Percentiles rank a stretch among this genome's conserved stretches.
Evolutionary conservation across 306 rosid genomes (phyloP).

Genomic region (Quercus suber): DNA sequence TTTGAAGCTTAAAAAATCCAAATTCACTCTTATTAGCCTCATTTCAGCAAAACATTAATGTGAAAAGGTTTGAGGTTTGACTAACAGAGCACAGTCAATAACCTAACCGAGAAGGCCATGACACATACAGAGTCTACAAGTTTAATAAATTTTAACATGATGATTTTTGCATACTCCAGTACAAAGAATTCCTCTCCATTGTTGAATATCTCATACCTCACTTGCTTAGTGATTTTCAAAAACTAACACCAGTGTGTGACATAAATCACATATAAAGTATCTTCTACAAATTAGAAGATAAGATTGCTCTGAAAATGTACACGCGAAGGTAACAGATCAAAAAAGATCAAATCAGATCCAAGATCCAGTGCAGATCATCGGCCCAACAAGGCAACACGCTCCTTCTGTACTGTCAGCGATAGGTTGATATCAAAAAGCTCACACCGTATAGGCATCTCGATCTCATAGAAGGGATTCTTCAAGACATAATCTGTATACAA

Average conservation of each 20-base stretch:
- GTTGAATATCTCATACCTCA: not conserved
- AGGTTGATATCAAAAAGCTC: slow-evolving; percentile 87
- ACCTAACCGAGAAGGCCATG: not conserved
- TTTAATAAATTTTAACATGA: not conserved
- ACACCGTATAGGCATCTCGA: slow-evolving; percentile 98
- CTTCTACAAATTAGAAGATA: not conserved
- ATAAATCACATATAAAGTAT: not conserved
- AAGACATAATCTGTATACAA: slow-evolving; percentile 80
- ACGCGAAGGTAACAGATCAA: not conserved
- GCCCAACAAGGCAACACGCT: slow-evolving; percentile 72
- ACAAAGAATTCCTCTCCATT: not conserved
- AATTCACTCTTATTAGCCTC: not conserved
- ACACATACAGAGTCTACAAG: not conserved
- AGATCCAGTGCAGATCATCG: slow-evolving; percentile 33
- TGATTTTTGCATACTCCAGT: not conserved
- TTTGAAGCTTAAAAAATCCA: not conserved
- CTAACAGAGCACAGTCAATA: not conserved
- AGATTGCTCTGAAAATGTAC: not conserved
- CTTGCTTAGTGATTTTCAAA: not conserved
- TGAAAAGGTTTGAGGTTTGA: not conserved
- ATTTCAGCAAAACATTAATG: not conserved
- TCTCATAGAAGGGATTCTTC: slow-evolving; percentile 96
- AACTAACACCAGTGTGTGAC: not conserved
- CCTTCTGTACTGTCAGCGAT: slow-evolving; percentile 77
- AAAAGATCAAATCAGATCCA: not conserved